Conservation (phyloP, 441 rosid genomes). For the Brassica balearica region DNA sequence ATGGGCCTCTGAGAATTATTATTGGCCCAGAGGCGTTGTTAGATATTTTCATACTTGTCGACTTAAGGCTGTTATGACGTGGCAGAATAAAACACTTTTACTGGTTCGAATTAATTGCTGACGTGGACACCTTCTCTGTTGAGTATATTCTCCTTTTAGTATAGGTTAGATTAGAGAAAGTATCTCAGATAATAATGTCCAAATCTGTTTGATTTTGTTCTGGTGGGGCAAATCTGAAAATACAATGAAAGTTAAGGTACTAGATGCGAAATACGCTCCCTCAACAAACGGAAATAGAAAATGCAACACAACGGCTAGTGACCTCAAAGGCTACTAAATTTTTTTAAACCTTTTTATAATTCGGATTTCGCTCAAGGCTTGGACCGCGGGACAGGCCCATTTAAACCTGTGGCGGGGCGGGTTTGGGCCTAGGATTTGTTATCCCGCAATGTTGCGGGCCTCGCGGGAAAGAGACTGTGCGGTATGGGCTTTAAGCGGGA, state of each 20-base stretch:
- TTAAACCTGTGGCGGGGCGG: no score
- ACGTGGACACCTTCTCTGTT: no score
- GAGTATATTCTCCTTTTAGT: no score
- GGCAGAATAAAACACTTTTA: no score
- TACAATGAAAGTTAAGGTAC: conserved; percentile 9
- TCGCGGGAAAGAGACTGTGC: no score
- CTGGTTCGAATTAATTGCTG: no score
- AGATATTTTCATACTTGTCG: not conserved
- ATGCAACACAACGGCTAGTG: conserved; percentile 68
- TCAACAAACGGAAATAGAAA: conserved; percentile 26
- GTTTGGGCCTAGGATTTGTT: no score
- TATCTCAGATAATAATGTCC: not conserved
- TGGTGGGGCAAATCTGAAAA: conserved; percentile 1
- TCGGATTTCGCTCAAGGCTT: conserved; percentile 31
- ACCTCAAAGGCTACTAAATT: conserved; percentile 59
- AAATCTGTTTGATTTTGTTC: conserved; percentile 11
- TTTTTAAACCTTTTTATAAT: conserved; percentile 38
- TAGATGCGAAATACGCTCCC: conserved; percentile 25
- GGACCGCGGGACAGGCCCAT: no score
- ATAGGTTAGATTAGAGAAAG: not conserved
- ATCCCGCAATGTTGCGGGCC: no score
- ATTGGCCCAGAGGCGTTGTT: not conserved
- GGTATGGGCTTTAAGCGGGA: no score
- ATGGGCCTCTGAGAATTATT: not conserved
- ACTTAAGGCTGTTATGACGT: not conserved